Evolutionary conservation across 1,284 basidiomycete genomes (phyloP).

Genomic region (Neonothopanus nambi): DNA sequence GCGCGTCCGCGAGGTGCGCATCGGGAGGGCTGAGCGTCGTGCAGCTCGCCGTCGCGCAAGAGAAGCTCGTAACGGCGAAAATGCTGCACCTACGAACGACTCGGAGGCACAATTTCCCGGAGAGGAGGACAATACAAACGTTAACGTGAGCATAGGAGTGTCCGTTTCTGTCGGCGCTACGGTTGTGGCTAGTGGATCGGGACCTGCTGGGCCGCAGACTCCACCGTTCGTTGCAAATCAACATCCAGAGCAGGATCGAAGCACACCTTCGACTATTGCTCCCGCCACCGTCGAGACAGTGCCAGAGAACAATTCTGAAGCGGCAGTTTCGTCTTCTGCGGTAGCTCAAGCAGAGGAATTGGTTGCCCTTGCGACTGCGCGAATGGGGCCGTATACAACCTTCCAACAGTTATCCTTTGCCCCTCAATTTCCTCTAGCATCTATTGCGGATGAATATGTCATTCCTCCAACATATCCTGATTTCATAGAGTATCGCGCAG

Average conservation of each 20-base stretch:
- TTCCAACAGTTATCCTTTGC: slow-evolving; percentile 85
- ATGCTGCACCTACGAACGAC: slow-evolving; percentile 43
- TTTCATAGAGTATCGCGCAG: slow-evolving; percentile 68
- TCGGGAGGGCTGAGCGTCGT: slow-evolving; percentile 80
- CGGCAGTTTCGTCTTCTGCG: slow-evolving; percentile 28
- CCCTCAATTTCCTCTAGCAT: slow-evolving; percentile 80
- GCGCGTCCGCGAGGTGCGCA: slow-evolving; percentile 85
- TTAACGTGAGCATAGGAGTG: slow-evolving; percentile 66
- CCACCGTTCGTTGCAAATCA: slow-evolving; percentile 42
- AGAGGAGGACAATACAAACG: slow-evolving; percentile 55
- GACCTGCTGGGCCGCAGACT: slow-evolving; percentile 30
- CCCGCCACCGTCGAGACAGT: not conserved
- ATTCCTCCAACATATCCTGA: slow-evolving; percentile 84
- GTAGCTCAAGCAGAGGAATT: slow-evolving; percentile 63
- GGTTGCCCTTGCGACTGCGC: slow-evolving; percentile 63
- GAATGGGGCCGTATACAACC: slow-evolving; percentile 80
- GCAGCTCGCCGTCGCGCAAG: slow-evolving; percentile 77
- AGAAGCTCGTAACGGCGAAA: slow-evolving; percentile 56
- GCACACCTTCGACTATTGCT: slow-evolving; percentile 9
- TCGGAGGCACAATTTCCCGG: slow-evolving; percentile 37
- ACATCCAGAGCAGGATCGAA: slow-evolving; percentile 36
- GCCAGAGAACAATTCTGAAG: slow-evolving; percentile 17
- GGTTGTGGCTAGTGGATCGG: slow-evolving; percentile 26
- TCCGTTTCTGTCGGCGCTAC: slow-evolving; percentile 45
- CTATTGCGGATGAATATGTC: slow-evolving; percentile 83